Evolutionary conservation across 1,284 basidiomycete species (phyloP), one percentile per base, ranked within the genome.

Genomic region (Cryptococcus sp.): DNA sequence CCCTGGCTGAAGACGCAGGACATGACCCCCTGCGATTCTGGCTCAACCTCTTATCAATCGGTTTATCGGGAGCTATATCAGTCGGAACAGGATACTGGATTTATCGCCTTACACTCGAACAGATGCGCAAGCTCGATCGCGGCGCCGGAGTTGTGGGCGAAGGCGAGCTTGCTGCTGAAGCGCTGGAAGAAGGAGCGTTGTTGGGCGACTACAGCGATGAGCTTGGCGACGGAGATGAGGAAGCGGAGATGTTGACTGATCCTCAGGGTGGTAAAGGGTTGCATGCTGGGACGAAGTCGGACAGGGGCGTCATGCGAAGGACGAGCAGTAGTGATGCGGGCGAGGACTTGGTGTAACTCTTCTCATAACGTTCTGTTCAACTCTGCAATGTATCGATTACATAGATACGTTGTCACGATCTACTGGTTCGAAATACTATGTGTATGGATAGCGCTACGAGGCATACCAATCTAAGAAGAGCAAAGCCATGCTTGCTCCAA

Each of bases 401-500:
- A 35, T 35, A 35, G 30, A 35, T 10, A 35, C 10, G 7, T 35
- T 10, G 30, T 8, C 30, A 5, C 8, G 13, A 35, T 13, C 4
- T 35, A 35, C 7, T 35, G 30, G 27, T 35, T 13, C 30, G 13
- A 35, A 10, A 10, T 35, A 35, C 8, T 5, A 8, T 5, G 30
- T 35, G 2, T 2, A 35, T 3, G 30, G 7, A 10, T 35, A 35
- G 13, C 30, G 13, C 16, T 53, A 61, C 38, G 38, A 22, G 27
- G 73, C 65, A 61, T 81, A 80, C 75, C 81, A 83, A 66, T 85
- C 82, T 54, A 84, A 67, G 67, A 84, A 84, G 45, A 85, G 67
- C 53, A 84, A 62, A 1, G 80, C 80, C 43, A 83, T 64, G 51
- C 80, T 81, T 22, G 81, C 81, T 0, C 81, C 80, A 16, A 85